Conservation (phyloP, 2,329 filamentous ascomycete species). For the Cryphonectria carpinicola region DNA sequence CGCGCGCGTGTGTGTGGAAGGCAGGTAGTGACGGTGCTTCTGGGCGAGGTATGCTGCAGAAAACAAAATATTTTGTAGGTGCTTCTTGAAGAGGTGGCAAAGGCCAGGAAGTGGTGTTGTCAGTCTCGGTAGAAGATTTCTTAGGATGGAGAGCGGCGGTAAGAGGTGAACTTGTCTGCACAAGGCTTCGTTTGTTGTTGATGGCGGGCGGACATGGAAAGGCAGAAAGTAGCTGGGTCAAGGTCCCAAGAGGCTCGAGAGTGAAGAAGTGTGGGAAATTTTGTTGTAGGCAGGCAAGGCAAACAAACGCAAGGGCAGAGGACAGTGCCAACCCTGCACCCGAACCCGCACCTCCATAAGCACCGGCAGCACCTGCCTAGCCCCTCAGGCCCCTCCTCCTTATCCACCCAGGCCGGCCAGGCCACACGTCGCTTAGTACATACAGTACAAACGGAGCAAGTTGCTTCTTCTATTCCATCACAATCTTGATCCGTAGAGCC, state of each 20-base stretch:
- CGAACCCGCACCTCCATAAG: background rate
- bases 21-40: background rate
- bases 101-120: background rate
- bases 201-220: slow-evolving; percentile 7
- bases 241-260: slow-evolving; percentile 60
- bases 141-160: slow-evolving; percentile 14
- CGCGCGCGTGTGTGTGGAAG: background rate
- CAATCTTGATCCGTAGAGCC: background rate
- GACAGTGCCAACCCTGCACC: slow-evolving; percentile 21
- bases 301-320: background rate
- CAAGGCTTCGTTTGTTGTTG: slow-evolving; percentile 20
- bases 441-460: too few species aligned
- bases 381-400: background rate
- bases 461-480: background rate
- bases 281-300: slow-evolving; percentile 18
- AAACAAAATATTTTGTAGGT: background rate
- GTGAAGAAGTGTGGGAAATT: slow-evolving; percentile 45
- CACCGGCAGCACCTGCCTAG: background rate
- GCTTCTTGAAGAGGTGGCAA: background rate
- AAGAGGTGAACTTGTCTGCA: slow-evolving; percentile 4
- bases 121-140: slow-evolving; percentile 3
- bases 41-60: background rate
- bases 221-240: background rate
- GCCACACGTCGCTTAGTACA: background rate
- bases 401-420: background rate